Evolutionary conservation across 2,329 filamentous ascomycete genomes (phyloP).

Genomic region (Aschersonia sp.): DNA sequence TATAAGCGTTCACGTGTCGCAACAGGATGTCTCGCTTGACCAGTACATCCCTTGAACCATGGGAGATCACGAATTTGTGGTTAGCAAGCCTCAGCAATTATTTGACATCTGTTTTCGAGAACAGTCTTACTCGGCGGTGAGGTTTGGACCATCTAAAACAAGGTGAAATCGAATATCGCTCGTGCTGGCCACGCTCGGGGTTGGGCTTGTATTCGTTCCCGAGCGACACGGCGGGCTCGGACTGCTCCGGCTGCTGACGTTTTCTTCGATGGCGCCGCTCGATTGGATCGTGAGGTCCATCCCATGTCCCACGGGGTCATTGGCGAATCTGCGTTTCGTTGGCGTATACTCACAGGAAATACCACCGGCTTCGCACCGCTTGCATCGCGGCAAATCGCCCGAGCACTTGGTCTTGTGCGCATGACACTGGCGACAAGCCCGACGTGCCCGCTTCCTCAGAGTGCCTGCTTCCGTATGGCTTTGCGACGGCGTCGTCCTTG

Average conservation of each 20-base stretch:
- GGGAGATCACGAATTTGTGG: neutral
- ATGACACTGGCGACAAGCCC: conserved; percentile 27
- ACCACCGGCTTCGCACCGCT: conserved; percentile 19
- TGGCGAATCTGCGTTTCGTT: conserved; percentile 22
- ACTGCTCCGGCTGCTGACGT: no score
- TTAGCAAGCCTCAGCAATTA: neutral
- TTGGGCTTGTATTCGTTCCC: no score
- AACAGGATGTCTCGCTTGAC: conserved; percentile 19
- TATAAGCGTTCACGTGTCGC: conserved; percentile 23
- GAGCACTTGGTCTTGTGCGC: conserved; percentile 28
- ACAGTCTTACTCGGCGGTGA: neutral
- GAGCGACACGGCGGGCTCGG: no score
- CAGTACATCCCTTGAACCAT: conserved; percentile 14
- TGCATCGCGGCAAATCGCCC: conserved; percentile 23
- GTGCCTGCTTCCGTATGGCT: conserved; percentile 28
- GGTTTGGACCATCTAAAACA: neutral
- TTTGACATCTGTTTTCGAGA: neutral
- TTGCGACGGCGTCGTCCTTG: conserved; percentile 23
- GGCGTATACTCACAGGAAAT: conserved; percentile 25
- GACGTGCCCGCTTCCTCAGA: conserved; percentile 23
- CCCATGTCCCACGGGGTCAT: conserved; percentile 3
- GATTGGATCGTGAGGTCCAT: neutral
- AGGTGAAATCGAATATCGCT: neutral
- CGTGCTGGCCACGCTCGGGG: neutral
- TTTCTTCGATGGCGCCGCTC: neutral